phyloP scores from a whole-genome alignment of 176 grass and related monocot species.

The Phoenix dactylifera region DNA sequence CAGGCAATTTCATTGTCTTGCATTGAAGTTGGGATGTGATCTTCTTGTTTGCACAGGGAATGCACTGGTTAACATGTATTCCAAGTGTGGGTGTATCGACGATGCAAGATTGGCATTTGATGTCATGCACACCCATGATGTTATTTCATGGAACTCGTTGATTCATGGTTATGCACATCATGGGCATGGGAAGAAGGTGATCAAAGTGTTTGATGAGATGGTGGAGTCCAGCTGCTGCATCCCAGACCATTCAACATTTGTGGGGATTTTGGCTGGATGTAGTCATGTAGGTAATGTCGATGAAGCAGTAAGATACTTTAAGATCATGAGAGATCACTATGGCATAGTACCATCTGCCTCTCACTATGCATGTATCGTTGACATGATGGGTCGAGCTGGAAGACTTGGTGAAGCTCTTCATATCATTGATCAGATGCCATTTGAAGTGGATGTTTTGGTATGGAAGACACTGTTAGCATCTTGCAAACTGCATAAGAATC shows the following conservation, averaged over 20 bases:
- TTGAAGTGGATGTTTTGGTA: conserved; percentile 30
- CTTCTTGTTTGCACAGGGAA: conserved; percentile 43
- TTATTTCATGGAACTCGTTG: conserved; percentile 66
- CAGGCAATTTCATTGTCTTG: conserved; percentile 52
- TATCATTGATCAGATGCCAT: conserved; percentile 45
- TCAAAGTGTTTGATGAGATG: conserved; percentile 37
- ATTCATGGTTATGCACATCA: conserved; percentile 67
- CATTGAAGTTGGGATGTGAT: conserved; percentile 58
- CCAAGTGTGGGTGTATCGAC: conserved; percentile 51
- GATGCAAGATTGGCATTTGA: conserved; percentile 41
- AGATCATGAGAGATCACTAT: conserved; percentile 27
- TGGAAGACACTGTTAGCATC: conserved; percentile 72
- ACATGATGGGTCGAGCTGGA: conserved; percentile 54
- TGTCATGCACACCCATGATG: conserved; percentile 29
- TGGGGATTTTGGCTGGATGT: conserved; percentile 49
- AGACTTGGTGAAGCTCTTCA: conserved; percentile 41
- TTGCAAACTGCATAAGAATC: conserved; percentile 47
- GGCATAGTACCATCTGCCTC: conserved; percentile 17
- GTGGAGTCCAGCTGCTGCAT: conserved; percentile 5
- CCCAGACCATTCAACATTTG: conserved; percentile 47
- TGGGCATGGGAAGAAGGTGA: conserved; percentile 24
- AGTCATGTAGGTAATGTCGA: conserved; percentile 47
- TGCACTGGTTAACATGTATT: conserved; percentile 63
- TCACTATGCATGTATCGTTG: conserved; percentile 60
- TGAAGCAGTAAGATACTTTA: conserved; percentile 49